Conservation (phyloP, 2,329 filamentous ascomycete genomes). For the Lachnellula suecica region DNA sequence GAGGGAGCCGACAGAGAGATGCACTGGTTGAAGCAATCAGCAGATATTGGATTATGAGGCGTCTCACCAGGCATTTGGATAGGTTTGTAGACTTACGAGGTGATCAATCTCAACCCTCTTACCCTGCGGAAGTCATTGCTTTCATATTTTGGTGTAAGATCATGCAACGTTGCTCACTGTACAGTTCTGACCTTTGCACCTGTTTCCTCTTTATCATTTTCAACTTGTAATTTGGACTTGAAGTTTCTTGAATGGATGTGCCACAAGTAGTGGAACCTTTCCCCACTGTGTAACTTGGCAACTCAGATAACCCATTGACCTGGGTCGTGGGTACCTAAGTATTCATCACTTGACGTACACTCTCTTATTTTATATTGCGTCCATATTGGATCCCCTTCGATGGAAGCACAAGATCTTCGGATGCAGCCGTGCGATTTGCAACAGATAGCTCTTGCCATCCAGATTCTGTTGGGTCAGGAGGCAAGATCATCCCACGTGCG, state of each 20-base stretch:
- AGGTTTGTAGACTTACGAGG: background rate
- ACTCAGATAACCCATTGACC: no score
- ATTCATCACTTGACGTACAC: background rate
- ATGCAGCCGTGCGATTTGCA: background rate
- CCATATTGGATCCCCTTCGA: background rate
- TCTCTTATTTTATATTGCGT: background rate
- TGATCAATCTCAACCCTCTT: background rate
- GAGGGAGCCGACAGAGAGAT: conserved; percentile 65
- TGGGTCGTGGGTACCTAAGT: background rate
- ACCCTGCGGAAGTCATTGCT: background rate
- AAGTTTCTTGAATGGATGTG: no score
- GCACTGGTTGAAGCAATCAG: conserved; percentile 20
- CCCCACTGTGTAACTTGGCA: no score
- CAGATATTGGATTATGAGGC: background rate
- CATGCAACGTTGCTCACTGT: no score
- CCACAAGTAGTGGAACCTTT: no score
- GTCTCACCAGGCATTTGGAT: background rate
- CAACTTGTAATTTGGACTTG: no score
- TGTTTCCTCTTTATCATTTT: no score
- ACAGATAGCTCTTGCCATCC: background rate
- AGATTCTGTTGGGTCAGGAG: background rate
- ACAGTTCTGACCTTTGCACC: no score
- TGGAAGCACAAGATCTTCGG: background rate
- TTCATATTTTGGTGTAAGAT: no score
- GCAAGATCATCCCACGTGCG: background rate